Base-by-base conservation (phyloP, 257 asterid genomes). In the Gentiana dahurica region DNA sequence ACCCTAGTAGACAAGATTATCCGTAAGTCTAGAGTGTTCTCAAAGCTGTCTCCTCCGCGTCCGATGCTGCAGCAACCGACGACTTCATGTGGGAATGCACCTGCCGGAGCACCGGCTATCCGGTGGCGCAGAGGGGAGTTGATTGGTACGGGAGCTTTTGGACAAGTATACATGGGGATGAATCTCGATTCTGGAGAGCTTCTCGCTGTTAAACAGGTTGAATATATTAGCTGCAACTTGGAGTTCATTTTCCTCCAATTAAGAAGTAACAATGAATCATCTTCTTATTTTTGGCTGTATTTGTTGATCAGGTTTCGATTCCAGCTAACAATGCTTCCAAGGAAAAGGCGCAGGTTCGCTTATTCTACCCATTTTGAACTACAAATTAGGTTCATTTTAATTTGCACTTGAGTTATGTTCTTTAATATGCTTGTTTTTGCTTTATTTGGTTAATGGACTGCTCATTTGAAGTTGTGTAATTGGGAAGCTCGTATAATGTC, bases 111-210 rank as follows among this genome's bases (percentile, higher is more conserved):
- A 33, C 70, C 39, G 32, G 46, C 75, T 9, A 66, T 71, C 1
- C 65, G 76, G 63, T 71, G 76, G 76, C 62, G 76, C 51, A 71
- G 61, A 63, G 76, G 76, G 1, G 72, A 71, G 62, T 57, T 71
- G 72, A 84, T 84, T 24, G 94, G 94, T 5, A 75, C 81, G 54
- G 94, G 94, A 45, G 94, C 85, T 34, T 81, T 79, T 59, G 94
- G 94, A 39, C 80, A 82, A 65, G 94, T 84, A 33, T 74, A 79
- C 68, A 81, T 84, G 89, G 94, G 94, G 65, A 79, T 84, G 94
- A 79, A 84, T 75, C 79, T 81, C n/a, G 87, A 81, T 73, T 81
- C 94, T 0, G 94, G 94, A 39, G 89, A 84, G 68, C 77, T 84
- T 67, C 77, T 84, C 15, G 94, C 94, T 36, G 87, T 84, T 53